These are phyloP conservation scores for Margaritispora aquatica DNA, from an alignment of 495 filamentous ascomycete species.

Conservation along the genomic window DNA sequence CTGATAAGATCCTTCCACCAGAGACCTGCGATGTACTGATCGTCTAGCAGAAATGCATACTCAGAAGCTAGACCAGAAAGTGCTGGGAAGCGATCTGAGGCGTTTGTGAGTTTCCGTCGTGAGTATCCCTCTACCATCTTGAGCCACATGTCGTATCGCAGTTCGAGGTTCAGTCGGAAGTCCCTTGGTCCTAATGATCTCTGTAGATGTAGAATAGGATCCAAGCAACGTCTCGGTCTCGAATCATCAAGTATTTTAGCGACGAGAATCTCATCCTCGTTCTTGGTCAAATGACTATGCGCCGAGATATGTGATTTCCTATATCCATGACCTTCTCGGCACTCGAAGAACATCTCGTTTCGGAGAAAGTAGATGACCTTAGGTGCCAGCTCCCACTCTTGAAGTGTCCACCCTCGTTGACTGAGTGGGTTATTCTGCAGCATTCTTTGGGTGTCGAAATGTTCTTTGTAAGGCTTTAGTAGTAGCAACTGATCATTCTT, in stretches of 20 bases:
- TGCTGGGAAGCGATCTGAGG: conserved; percentile 6
- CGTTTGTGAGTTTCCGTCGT: background rate
- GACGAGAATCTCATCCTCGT: background rate
- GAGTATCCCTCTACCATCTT: conserved; percentile 10
- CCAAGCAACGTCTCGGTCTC: background rate
- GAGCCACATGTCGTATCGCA: conserved; percentile 1
- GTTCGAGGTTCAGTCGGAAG: background rate
- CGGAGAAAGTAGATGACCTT: conserved; percentile 18
- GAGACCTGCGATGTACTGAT: conserved; percentile 13
- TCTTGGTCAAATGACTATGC: background rate
- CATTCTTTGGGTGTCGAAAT: background rate
- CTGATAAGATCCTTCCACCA: conserved; percentile 6
- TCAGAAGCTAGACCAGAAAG: conserved; percentile 12
- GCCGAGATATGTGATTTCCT: background rate
- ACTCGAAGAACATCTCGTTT: conserved; percentile 16
- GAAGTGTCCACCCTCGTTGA: conserved; percentile 19
- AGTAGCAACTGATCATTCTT: background rate
- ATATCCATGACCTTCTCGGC: conserved; percentile 4
- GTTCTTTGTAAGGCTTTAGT: background rate
- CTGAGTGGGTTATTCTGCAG: background rate
- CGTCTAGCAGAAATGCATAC: conserved; percentile 1
- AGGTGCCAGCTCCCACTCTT: conserved; percentile 16
- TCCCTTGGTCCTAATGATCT: background rate
- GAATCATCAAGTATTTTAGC: background rate
- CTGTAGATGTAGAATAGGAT: background rate